These are phyloP conservation scores for Pythium coloratum DNA, from an alignment of 352 stramenopile genomes.

Conservation along the genomic window DNA sequence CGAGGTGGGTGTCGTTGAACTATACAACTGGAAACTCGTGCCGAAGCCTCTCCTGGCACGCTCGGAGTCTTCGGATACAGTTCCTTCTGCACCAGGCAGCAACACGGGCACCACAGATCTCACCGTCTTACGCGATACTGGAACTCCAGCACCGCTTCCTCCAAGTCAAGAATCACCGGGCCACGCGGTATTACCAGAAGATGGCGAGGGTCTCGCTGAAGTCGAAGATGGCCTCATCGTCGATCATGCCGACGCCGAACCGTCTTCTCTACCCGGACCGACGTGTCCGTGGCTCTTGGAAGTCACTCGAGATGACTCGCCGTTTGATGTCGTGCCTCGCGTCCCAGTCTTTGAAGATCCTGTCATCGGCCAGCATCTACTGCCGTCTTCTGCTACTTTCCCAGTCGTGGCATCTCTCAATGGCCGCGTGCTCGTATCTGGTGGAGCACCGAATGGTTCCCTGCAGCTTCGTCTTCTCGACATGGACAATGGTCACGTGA, in stretches of 20 bases:
- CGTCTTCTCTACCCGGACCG: not conserved
- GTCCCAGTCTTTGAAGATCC: conserved; percentile 71
- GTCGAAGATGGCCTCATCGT: not conserved
- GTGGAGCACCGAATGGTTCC: conserved; percentile 68
- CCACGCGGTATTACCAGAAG: not conserved
- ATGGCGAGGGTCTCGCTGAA: not conserved
- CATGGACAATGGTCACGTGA: conserved; percentile 77
- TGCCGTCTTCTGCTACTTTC: conserved; percentile 31
- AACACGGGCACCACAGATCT: not conserved
- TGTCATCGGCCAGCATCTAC: not conserved
- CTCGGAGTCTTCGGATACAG: not conserved
- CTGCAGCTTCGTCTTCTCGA: conserved; percentile 78
- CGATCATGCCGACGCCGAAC: conserved; percentile 5
- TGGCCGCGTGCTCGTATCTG: conserved; percentile 70
- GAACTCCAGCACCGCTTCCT: conserved; percentile 12
- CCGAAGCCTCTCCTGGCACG: conserved; percentile 41
- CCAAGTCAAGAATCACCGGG: not conserved
- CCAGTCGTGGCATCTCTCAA: conserved; percentile 69
- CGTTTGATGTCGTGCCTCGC: conserved; percentile 79
- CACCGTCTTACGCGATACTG: conserved; percentile 1
- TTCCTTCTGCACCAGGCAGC: not conserved
- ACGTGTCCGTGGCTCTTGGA: conserved; percentile 73
- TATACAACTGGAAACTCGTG: conserved; percentile 83
- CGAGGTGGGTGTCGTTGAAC: conserved; percentile 81
- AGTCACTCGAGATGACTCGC: conserved; percentile 64